Base-by-base conservation (phyloP, 805 yeast species). In the Scheffersomyces lignosus region DNA sequence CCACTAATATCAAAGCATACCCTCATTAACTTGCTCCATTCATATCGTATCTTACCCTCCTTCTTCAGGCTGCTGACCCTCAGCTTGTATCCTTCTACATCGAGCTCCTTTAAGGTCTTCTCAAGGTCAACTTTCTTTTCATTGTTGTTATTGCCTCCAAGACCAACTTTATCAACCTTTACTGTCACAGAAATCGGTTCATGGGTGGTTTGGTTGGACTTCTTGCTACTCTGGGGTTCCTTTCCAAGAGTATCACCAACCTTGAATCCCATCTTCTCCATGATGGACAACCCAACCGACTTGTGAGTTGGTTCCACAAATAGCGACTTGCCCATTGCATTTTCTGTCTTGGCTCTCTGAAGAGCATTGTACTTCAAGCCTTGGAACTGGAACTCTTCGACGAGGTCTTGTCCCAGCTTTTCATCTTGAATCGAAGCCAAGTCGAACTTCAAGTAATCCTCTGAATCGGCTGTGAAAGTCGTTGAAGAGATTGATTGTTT, bases 261-360 rank as follows among this genome's bases (percentile, higher is more conserved):
- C 36, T 60, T 66, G 48, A 66, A 80, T 1, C 84, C 85, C 84
- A 80, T 79, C 45, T 65, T 73, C 45, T 65, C 61, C 84, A 80
- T 78, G 43, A 79, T 77, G 4, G 64, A 46, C 16, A 75, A 58
- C 0, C 79, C 81, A 33, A 66, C 60, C 0, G 77, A 71, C 32
- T 62, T 57, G 5, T 33, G 22, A 24, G 16, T 22, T 5, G 14
- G 20, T 4, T 27, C 28, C 2, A 30, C 40, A 18, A 40, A 35
- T 8, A 40, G 27, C 10, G 47, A 40, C 6, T 23, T 37, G 17
- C 31, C 18, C 1, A 41, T 33, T n/a, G 36, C 36, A 8, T 36
- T 27, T 9, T 33, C 37, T 4, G 22, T n/a, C 12, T 10, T 28
- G 16, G n/a, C 10, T 28, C 15, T 5, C 15, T 28, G 31, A 7